Evolutionary conservation across 1,284 basidiomycete species (phyloP).

Genomic region (Golubevia sp.): DNA sequence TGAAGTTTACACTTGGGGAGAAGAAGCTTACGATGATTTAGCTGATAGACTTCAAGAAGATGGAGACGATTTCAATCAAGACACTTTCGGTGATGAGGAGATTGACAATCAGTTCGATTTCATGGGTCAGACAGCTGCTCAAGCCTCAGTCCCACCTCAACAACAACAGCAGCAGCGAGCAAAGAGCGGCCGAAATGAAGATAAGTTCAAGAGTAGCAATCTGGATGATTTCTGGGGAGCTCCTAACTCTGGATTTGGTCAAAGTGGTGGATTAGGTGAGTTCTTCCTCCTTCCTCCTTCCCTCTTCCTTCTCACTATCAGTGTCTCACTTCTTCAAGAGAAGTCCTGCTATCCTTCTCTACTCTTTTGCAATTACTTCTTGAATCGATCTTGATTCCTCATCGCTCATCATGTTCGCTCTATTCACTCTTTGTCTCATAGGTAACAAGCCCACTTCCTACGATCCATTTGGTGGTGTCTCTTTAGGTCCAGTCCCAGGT

Average conservation of each 20-base stretch:
- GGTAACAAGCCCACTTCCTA: constrained; percentile 2
- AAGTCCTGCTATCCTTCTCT: too few relatives aligned
- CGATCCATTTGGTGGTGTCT: too few relatives aligned
- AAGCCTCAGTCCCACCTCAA: not conserved
- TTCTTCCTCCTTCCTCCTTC: too few relatives aligned
- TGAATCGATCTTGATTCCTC: constrained; percentile 1
- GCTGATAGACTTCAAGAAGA: constrained; percentile 52
- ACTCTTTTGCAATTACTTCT: too few relatives aligned
- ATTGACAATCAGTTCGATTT: not conserved
- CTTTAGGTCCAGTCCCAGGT: too few relatives aligned
- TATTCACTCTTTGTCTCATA: constrained; percentile 4
- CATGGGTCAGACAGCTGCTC: constrained; percentile 68
- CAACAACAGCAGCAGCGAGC: not conserved
- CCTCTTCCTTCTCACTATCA: too few relatives aligned
- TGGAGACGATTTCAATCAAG: constrained; percentile 22
- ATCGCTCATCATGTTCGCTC: constrained; percentile 8
- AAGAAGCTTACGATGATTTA: constrained; percentile 53
- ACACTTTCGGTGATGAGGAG: constrained; percentile 43
- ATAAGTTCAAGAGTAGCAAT: not conserved
- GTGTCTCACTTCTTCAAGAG: too few relatives aligned
- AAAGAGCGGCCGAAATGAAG: not conserved
- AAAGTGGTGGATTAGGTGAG: too few relatives aligned
- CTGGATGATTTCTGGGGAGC: not conserved
- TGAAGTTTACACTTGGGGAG: constrained; percentile 61
- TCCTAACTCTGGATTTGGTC: not conserved